Evolutionary conservation across 2,329 filamentous ascomycete genomes (phyloP), one percentile per base, ranked within the genome.

Genomic region (Colletotrichum limetticola): DNA sequence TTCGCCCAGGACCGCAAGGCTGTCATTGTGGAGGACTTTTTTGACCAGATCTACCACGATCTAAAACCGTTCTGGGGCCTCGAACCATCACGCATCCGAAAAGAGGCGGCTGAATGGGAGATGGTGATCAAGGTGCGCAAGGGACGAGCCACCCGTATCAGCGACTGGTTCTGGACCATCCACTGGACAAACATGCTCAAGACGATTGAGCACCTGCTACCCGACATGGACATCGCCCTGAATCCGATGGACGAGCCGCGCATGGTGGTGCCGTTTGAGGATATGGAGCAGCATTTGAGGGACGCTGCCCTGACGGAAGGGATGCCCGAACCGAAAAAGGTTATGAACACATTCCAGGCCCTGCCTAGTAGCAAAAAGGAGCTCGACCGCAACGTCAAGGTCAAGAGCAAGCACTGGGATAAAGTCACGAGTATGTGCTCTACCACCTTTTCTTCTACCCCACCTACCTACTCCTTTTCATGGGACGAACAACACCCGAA

Each of bases 191-290:
- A 87, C 62, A 82, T 91, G 82, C 83, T 89, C 76, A 82, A 85
- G 70, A 85, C 85, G 0, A 84, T 91, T n/a, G 85, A 88, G 74
- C 81, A 87, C 52, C 72, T 89, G 66, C 82, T 93, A 19, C 91
- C 91, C 1, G 91, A 93, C 76, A 91, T 93, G 88, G 91, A 93
- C 73, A 86, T 93, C 71, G 87, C 91, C 0, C 84, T 93, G 72
- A 93, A 93, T 75, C 85, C 88, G 37, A 90, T 93, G 86, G 91
- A 93, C 76, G 91, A 93, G 78, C 91, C 91, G 52, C 85, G 91
- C 30, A 77, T 93, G 9, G 86, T 93, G 14, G 88, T 90, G 2
- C 87, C 91, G 3, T 92, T 88, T 86, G 91, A 93, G 77, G 86
- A 90, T 6, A 87, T 93, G 63, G 82, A 89, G 30, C 79, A 80